Evolutionary conservation across 2,329 filamentous ascomycete species (phyloP), one percentile per base, ranked within the genome.

Genomic region (Talaromyces sp.): DNA sequence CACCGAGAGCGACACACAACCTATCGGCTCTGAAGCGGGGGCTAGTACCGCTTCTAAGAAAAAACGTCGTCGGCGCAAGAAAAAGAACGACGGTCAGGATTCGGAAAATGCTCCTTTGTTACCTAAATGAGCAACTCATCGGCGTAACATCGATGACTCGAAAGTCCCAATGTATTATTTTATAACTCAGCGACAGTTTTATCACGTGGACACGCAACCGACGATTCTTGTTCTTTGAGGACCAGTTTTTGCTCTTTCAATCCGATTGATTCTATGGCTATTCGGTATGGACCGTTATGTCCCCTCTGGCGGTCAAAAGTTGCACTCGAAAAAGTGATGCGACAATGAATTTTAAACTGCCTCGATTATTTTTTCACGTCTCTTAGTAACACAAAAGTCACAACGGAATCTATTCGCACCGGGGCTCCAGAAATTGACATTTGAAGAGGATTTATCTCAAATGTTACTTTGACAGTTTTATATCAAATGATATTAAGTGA

Each of bases 21-120:
- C 57, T 11, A 26, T 58, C 19, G 52, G 55, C 8, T 53, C 56
- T 2, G 64, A 62, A 17, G 56, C 12, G n/a, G 56, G 32, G 41
- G 32, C 55, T 14, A 51, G 38, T 41, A 43, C 3, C 32, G 50
- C 51, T 27, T 21, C 55, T 7, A 71, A 71, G 62, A 70, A 67
- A 32, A 68, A 67, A 24, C 67, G 68, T 35, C 68, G 70, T 11
- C 64, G 65, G 32, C 65, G 66, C 48, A 69, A 67, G 64, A 70
- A 67, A 62, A 67, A 63, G 31, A 46, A 57, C 26, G 58, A 61
- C 24, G 57, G 59, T 3, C n/a, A 54, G 3, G 48, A 54, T 21
- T 24, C 38, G 14, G 67, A 70, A 53, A 59, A 62, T 24, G 65
- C 66, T 24, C 67, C 68, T 41, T 64, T 70, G 21, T 58, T 69